A percentile compares a stretch with the other conserved stretches of the same genome.
phyloP scores from a whole-genome alignment of 768 basidiomycete species.

The Lactarius evosmus region DNA sequence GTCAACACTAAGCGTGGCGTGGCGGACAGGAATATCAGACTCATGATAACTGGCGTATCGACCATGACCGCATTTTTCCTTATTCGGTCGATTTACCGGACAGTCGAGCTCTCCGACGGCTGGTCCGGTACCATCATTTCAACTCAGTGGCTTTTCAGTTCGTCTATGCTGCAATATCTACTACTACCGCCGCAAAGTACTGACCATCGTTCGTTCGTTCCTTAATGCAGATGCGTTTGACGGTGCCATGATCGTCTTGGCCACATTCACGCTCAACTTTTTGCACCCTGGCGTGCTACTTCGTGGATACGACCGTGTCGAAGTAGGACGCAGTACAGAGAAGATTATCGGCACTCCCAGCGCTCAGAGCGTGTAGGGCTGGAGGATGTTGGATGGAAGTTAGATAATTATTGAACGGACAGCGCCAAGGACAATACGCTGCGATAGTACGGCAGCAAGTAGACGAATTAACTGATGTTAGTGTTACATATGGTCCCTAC shows the following conservation, averaged over 20 bases:
- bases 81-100: slow-evolving; percentile 19
- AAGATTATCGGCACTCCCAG: not conserved
- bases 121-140: slow-evolving; percentile 20
- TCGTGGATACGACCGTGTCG: slow-evolving; percentile 1
- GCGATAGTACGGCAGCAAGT: not conserved
- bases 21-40: not conserved
- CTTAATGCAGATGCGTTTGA: slow-evolving; percentile 12
- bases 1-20: not conserved
- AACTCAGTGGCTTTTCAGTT: slow-evolving; percentile 22
- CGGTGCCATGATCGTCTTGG: slow-evolving; percentile 17
- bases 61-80: slow-evolving; percentile 5
- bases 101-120: slow-evolving; percentile 18
- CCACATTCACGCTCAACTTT: slow-evolving; percentile 17
- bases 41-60: not conserved
- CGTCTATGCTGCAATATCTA: not conserved
- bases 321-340: not conserved
- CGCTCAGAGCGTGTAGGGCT: not conserved
- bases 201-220: not conserved
- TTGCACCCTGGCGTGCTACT: slow-evolving; percentile 21
- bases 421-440: not conserved
- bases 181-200: not conserved
- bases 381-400: not conserved
- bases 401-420: not conserved
- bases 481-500: not conserved
- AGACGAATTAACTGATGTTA: not conserved